A percentile compares a stretch with the other conserved stretches of the same genome.
phyloP scores from a whole-genome alignment of 768 basidiomycete species.

The Lactifluus volemus region DNA sequence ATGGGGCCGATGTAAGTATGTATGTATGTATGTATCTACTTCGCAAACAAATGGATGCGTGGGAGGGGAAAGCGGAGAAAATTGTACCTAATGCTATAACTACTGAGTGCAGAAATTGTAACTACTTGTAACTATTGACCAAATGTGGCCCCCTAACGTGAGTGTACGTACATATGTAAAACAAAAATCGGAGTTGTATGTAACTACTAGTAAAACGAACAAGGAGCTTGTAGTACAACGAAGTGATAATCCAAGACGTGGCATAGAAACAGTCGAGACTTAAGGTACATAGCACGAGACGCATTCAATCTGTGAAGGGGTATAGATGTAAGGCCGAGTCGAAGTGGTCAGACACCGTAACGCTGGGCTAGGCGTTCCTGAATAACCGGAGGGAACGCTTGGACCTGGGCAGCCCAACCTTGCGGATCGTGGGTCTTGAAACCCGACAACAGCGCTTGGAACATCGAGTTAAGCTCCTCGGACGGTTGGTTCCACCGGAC shows the following conservation, averaged over 20 bases:
- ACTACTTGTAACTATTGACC: slow-evolving; percentile 21
- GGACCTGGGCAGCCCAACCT: slow-evolving; percentile 79
- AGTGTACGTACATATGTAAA: not conserved
- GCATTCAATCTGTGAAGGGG: slow-evolving; percentile 1
- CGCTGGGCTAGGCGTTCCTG: slow-evolving; percentile 79
- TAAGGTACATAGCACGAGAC: slow-evolving; percentile 5
- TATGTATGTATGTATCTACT: slow-evolving; percentile 18
- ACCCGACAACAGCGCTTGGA: slow-evolving; percentile 78
- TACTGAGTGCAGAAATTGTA: slow-evolving; percentile 17
- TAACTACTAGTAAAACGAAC: slow-evolving; percentile 14
- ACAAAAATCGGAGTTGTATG: no score
- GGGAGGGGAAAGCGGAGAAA: not conserved
- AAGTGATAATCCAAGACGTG: slow-evolving; percentile 17
- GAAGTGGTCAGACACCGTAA: slow-evolving; percentile 62
- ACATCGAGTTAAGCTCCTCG: slow-evolving; percentile 86
- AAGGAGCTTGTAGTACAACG: slow-evolving; percentile 14
- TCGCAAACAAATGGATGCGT: slow-evolving; percentile 11
- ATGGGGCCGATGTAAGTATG: not conserved
- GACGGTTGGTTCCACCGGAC: slow-evolving; percentile 94
- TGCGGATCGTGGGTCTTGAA: slow-evolving; percentile 84
- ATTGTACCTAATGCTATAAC: slow-evolving; percentile 14
- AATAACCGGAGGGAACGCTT: slow-evolving; percentile 80
- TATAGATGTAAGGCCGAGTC: not conserved
- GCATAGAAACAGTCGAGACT: slow-evolving; percentile 4
- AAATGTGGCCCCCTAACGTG: not conserved